A percentile compares a stretch with the other conserved stretches of the same genome.
Evolutionary conservation across 1,139 yeast species (phyloP).

Genomic region (Kluyveromyces sp.): DNA sequence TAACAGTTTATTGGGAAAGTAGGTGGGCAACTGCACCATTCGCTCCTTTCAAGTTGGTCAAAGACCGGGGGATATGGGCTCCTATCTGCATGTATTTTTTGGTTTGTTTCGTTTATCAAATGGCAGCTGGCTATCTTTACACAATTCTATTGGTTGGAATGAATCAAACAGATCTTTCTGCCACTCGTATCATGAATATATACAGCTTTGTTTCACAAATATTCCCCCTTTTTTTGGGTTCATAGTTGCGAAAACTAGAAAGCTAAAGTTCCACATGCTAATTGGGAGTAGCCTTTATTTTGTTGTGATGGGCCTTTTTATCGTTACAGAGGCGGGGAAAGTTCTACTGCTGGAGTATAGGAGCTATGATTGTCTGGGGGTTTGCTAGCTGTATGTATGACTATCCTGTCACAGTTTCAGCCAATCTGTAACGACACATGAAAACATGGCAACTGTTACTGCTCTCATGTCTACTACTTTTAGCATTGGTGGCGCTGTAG

Average conservation of each 20-base stretch:
- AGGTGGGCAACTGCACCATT: constrained; percentile 46
- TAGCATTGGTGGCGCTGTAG: constrained; percentile 47
- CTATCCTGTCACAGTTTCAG: no score
- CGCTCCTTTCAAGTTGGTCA: constrained; percentile 45
- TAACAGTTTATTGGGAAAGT: constrained; percentile 46
- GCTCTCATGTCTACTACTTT: constrained; percentile 46
- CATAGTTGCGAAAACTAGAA: constrained; percentile 40
- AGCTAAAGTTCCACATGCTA: constrained; percentile 50
- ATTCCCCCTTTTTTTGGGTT: constrained; percentile 51
- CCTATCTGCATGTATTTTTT: constrained; percentile 37
- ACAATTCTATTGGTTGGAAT: constrained; percentile 55
- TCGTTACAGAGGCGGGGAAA: constrained; percentile 45
- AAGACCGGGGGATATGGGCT: constrained; percentile 60
- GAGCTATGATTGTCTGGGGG: constrained; percentile 55
- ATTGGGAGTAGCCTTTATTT: constrained; percentile 50
- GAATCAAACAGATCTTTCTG: constrained; percentile 46
- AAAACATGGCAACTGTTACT: constrained; percentile 50
- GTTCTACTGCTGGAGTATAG: constrained; percentile 47
- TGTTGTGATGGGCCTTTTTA: constrained; percentile 46
- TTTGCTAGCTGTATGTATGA: constrained; percentile 64
- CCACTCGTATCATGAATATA: constrained; percentile 56
- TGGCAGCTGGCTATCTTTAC: constrained; percentile 59
- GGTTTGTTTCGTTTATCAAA: constrained; percentile 47
- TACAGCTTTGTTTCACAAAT: constrained; percentile 56
- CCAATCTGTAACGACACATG: constrained; percentile 51